phyloP scores from a whole-genome alignment of 1,284 basidiomycete species.

The Ceratobasidium sp. region DNA sequence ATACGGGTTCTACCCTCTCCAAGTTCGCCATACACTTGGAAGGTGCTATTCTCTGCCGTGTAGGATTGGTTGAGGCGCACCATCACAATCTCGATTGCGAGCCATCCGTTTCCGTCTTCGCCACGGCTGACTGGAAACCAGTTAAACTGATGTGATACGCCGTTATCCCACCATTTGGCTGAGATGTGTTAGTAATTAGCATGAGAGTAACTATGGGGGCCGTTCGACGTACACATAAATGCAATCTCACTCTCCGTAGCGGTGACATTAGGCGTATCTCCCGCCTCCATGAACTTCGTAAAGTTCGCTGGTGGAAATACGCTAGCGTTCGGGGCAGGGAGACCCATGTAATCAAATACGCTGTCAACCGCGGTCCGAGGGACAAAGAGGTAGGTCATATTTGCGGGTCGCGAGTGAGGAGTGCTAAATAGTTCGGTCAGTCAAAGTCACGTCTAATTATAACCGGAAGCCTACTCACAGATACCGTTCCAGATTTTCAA shows the following conservation, averaged over 20 bases:
- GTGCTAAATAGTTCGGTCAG: not conserved
- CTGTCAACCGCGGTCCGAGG: conserved; percentile 31
- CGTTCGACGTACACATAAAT: not conserved
- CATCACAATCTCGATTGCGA: conserved; percentile 29
- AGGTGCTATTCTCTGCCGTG: conserved; percentile 23
- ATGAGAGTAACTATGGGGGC: not conserved
- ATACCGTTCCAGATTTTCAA: conserved; percentile 30
- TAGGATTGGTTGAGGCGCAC: conserved; percentile 33
- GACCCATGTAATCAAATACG: conserved; percentile 13
- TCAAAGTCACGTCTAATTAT: not conserved
- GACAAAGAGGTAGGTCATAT: conserved; percentile 31
- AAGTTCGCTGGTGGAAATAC: conserved; percentile 25
- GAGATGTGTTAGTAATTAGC: not conserved
- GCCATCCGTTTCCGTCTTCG: conserved; percentile 33
- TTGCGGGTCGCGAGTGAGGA: conserved; percentile 16
- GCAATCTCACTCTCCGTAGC: conserved; percentile 18
- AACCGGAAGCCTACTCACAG: conserved; percentile 3
- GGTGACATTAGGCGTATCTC: conserved; percentile 15
- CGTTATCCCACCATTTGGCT: conserved; percentile 38
- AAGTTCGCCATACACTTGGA: conserved; percentile 33
- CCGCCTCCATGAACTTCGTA: conserved; percentile 25
- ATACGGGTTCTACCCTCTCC: conserved; percentile 22
- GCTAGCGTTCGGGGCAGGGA: conserved; percentile 18
- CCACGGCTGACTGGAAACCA: conserved; percentile 20
- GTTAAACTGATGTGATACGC: conserved; percentile 31